Evolutionary conservation across 2,329 filamentous ascomycete genomes (phyloP).

Genomic region (Dothiorella sarmentorum): DNA sequence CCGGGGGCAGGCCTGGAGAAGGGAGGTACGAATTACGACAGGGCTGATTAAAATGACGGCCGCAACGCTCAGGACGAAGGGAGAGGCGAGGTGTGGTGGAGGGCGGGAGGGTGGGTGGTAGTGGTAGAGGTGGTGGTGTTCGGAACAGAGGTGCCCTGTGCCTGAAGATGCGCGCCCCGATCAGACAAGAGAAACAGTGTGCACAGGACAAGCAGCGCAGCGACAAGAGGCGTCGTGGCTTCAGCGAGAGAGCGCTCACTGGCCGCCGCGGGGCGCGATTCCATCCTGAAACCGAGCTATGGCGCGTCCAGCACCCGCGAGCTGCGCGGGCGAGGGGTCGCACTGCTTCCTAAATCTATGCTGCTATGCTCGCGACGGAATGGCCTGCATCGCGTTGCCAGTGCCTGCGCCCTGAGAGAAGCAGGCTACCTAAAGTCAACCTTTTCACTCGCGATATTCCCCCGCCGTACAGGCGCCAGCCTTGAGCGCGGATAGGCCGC

Average conservation of each 20-base stretch:
- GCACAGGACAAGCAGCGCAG: constrained; percentile 5
- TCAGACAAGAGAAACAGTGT: constrained; percentile 1
- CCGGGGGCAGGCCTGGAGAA: constrained; percentile 12
- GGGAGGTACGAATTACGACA: constrained; percentile 17
- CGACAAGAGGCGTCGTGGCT: constrained; percentile 11
- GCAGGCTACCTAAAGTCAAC: too few species aligned
- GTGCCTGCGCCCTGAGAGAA: background rate
- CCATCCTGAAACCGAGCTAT: constrained; percentile 3
- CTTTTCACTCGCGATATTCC: background rate
- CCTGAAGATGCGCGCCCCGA: constrained; percentile 9
- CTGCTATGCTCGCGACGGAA: background rate
- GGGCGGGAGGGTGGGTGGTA: background rate
- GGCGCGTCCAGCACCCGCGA: constrained; percentile 5
- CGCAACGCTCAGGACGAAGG: constrained; percentile 14
- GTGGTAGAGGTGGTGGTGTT: background rate
- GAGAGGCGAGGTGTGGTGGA: background rate
- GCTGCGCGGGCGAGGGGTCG: background rate
- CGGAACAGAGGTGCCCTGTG: constrained; percentile 1
- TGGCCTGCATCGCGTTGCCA: background rate
- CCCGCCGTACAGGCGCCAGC: background rate
- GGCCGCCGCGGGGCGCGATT: constrained; percentile 9
- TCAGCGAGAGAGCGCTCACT: constrained; percentile 8
- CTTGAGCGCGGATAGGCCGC: background rate
- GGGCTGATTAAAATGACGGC: constrained; percentile 16
- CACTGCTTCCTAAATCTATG: background rate